A percentile compares a stretch with the other conserved stretches of the same genome.
Evolutionary conservation across 352 stramenopile species (phyloP).

Genomic region (Globisporangium lucens): DNA sequence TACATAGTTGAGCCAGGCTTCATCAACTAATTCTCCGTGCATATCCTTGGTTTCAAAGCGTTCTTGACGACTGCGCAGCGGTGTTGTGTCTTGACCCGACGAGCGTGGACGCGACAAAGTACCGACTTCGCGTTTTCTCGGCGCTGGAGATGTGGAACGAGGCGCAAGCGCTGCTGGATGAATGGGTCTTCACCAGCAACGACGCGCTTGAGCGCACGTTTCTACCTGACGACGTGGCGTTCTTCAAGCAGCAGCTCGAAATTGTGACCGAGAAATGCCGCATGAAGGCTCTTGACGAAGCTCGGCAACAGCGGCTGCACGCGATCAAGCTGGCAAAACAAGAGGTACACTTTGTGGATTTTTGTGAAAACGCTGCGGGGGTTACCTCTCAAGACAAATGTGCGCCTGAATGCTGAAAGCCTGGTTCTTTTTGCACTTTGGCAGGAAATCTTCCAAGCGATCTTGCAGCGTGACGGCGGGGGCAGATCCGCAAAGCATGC

Average conservation of each 20-base stretch:
- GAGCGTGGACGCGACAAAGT: slow-evolving; percentile 20
- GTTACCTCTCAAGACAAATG: not conserved
- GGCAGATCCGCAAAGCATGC: not conserved
- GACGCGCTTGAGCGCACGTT: not conserved
- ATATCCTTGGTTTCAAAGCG: not conserved
- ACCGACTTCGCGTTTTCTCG: slow-evolving; percentile 12
- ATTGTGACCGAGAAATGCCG: not conserved
- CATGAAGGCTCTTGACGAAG: not conserved
- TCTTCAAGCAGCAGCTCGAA: slow-evolving; percentile 12
- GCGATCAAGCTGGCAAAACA: slow-evolving; percentile 13
- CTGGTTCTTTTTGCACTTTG: not conserved
- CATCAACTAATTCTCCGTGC: not conserved
- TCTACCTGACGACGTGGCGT: slow-evolving; percentile 11
- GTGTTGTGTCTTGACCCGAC: slow-evolving; percentile 15
- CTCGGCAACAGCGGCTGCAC: slow-evolving; percentile 4
- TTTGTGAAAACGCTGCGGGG: not conserved
- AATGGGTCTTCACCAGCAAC: not conserved
- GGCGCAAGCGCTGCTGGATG: slow-evolving; percentile 10
- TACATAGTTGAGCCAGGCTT: not conserved
- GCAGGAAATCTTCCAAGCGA: slow-evolving; percentile 19
- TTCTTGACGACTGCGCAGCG: slow-evolving; percentile 19
- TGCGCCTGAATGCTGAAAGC: not conserved
- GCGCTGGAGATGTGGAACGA: slow-evolving; percentile 22
- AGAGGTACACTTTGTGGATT: slow-evolving; percentile 1
- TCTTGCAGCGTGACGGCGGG: slow-evolving; percentile 12